Evolutionary conservation across 768 basidiomycete genomes (phyloP).

Genomic region (Tulasnella sp.): DNA sequence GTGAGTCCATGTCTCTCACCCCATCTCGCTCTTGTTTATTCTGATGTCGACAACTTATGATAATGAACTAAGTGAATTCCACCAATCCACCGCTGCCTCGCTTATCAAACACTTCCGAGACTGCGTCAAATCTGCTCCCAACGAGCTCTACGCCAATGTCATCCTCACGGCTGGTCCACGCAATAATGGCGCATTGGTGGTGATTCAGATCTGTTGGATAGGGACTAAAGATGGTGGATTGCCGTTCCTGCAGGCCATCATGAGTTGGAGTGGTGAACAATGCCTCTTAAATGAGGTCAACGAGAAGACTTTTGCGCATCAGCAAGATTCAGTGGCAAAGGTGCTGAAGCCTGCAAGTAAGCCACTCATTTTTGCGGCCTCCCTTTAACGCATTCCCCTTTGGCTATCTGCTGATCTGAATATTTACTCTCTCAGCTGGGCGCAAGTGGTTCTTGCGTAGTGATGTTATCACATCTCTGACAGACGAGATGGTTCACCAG

Average conservation of each 20-base stretch:
- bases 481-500: conserved; percentile 74
- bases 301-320: conserved; percentile 79
- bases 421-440: conserved; percentile 41
- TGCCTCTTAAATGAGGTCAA: conserved; percentile 83
- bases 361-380: conserved; percentile 19
- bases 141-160: conserved; percentile 81
- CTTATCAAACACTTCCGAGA: conserved; percentile 88
- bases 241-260: conserved; percentile 69
- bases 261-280: conserved; percentile 78
- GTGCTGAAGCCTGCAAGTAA: conserved; percentile 73
- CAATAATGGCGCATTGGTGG: conserved; percentile 64
- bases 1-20: conserved; percentile 35
- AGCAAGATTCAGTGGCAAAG: conserved; percentile 87
- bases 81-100: conserved; percentile 73
- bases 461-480: conserved; percentile 66
- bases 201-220: conserved; percentile 85
- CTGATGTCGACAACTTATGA: neutral
- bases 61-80: conserved; percentile 64
- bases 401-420: neutral
- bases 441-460: conserved; percentile 89
- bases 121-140: conserved; percentile 79
- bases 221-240: conserved; percentile 63
- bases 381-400: neutral
- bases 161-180: conserved; percentile 83
- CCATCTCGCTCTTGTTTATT: conserved; percentile 15